phyloP scores from a whole-genome alignment of 306 rosid species.

The Medicago truncatula region DNA sequence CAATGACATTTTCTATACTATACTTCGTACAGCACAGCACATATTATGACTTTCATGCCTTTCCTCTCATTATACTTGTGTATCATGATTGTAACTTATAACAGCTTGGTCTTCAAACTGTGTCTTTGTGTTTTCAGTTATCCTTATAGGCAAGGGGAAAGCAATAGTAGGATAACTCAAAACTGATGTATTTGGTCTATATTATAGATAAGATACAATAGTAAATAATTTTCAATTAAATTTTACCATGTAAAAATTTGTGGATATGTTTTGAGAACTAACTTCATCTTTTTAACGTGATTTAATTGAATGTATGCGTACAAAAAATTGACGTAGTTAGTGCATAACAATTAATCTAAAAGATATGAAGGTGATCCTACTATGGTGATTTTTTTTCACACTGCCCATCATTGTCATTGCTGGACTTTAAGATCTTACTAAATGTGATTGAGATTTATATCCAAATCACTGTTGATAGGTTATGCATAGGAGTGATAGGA shows the following conservation, averaged over 20 bases:
- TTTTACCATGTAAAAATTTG: not conserved
- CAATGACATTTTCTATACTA: slow-evolving; percentile 13
- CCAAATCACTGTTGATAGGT: not conserved
- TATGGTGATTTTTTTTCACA: not conserved
- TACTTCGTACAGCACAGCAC: slow-evolving; percentile 21
- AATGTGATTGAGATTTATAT: not conserved
- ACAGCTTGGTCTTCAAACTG: not conserved
- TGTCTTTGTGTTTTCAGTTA: not conserved
- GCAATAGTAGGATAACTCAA: not conserved
- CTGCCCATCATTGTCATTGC: not conserved
- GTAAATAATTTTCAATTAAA: too few relatives aligned
- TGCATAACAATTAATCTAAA: not conserved
- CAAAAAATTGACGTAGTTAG: not conserved
- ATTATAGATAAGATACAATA: too few relatives aligned
- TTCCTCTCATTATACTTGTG: slow-evolving; percentile 30
- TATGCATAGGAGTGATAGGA: not conserved
- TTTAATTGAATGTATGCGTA: not conserved
- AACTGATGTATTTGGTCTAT: too few relatives aligned
- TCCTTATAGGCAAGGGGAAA: not conserved
- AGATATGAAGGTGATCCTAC: not conserved
- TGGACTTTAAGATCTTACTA: not conserved
- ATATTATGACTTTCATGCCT: slow-evolving; percentile 35
- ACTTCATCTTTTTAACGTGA: not conserved
- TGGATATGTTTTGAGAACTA: not conserved
- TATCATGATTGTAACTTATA: slow-evolving; percentile 35